Evolutionary conservation across 1,284 basidiomycete genomes (phyloP).

Genomic region (Caloboletus firmus): DNA sequence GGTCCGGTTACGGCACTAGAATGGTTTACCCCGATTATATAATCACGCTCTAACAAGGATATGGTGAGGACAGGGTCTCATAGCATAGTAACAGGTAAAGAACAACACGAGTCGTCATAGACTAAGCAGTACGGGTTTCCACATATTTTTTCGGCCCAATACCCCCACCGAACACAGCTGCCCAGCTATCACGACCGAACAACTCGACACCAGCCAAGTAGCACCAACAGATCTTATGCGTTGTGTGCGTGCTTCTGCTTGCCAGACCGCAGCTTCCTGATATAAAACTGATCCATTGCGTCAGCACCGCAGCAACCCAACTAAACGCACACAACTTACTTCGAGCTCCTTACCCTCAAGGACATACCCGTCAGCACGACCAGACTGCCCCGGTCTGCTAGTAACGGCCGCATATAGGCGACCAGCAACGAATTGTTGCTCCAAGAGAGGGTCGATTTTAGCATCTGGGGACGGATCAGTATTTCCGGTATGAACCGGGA

Average conservation of each 20-base stretch:
- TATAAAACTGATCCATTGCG: slow-evolving; percentile 70
- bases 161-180: background rate
- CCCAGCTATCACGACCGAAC: background rate
- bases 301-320: slow-evolving; percentile 12
- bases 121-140: slow-evolving; percentile 7
- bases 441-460: slow-evolving; percentile 87
- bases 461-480: slow-evolving; percentile 52
- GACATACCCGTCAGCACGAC: slow-evolving; percentile 92
- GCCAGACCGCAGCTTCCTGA: slow-evolving; percentile 87
- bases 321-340: slow-evolving; percentile 45
- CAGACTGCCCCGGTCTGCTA: slow-evolving; percentile 92
- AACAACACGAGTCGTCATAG: slow-evolving; percentile 12
- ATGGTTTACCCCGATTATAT: slow-evolving; percentile 25
- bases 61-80: slow-evolving; percentile 7
- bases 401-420: slow-evolving; percentile 88
- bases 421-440: slow-evolving; percentile 84
- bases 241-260: slow-evolving; percentile 89
- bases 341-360: slow-evolving; percentile 97
- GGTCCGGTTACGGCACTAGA: slow-evolving; percentile 34
- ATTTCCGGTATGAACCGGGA: background rate
- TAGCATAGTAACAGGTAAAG: slow-evolving; percentile 14
- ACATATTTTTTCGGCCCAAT: slow-evolving; percentile 8
- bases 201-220: background rate
- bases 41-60: slow-evolving; percentile 16
- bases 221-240: slow-evolving; percentile 34